Conservation (phyloP, 495 filamentous ascomycete species). For the Xylaria scruposa region DNA sequence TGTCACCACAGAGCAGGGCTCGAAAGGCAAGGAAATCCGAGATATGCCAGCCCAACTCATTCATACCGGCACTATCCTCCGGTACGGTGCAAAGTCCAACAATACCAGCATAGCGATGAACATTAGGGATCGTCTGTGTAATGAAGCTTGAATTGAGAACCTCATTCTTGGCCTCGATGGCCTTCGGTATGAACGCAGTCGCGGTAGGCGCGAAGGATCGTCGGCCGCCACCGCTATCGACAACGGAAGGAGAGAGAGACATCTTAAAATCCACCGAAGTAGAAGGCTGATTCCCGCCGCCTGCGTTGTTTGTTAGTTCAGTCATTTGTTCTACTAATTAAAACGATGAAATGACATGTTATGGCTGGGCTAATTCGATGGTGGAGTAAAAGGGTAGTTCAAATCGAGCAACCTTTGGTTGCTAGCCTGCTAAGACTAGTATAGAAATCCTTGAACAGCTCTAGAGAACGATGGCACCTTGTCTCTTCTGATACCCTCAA, state of each 20-base stretch:
- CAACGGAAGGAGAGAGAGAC: not conserved
- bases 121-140: conserved; percentile 42
- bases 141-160: conserved; percentile 37
- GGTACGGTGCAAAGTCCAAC: conserved; percentile 45
- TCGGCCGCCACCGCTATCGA: too few species aligned
- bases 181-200: not conserved
- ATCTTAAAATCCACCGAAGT: not conserved
- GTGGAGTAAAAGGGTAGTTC: not conserved
- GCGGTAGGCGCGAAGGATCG: conserved; percentile 2
- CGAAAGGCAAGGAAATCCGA: conserved; percentile 48
- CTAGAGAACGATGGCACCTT: not conserved
- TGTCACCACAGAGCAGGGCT: conserved; percentile 39
- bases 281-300: not conserved
- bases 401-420: not conserved
- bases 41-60: conserved; percentile 47
- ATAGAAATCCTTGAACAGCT: not conserved
- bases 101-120: conserved; percentile 34
- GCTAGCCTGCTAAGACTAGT: not conserved
- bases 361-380: not conserved
- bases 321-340: not conserved
- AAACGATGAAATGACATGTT: not conserved
- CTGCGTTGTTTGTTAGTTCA: not conserved
- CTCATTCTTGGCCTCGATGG: conserved; percentile 1
- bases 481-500: not conserved
- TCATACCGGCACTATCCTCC: conserved; percentile 29